A percentile compares a stretch with the other conserved stretches of the same genome.
phyloP scores from a whole-genome alignment of 495 filamentous ascomycete species.

The Melanomma pulvis-pyrius region DNA sequence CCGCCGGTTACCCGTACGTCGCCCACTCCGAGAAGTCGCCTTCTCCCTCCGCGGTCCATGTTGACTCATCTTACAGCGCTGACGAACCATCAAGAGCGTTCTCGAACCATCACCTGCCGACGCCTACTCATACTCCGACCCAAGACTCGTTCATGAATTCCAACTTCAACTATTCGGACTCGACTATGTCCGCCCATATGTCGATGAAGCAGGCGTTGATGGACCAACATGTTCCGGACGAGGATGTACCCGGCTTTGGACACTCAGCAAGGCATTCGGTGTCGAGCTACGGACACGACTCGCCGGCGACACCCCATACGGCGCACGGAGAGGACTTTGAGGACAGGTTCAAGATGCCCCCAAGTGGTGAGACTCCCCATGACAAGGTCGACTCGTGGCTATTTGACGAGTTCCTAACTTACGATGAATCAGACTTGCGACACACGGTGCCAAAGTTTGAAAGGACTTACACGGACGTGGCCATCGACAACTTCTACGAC shows the following conservation, averaged over 20 bases:
- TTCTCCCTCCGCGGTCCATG: slow-evolving; percentile 21
- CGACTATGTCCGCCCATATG: slow-evolving; percentile 49
- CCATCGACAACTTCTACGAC: slow-evolving; percentile 83
- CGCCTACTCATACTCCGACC: slow-evolving; percentile 44
- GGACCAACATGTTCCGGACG: slow-evolving; percentile 53
- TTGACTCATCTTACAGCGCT: slow-evolving; percentile 39
- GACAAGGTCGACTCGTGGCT: slow-evolving; percentile 51
- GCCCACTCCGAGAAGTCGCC: slow-evolving; percentile 45
- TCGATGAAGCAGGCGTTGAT: slow-evolving; percentile 60
- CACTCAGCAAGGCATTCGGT: slow-evolving; percentile 59
- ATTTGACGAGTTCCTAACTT: slow-evolving; percentile 64
- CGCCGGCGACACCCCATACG: slow-evolving; percentile 61
- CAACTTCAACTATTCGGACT: slow-evolving; percentile 39
- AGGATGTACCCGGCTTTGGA: slow-evolving; percentile 47
- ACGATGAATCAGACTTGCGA: slow-evolving; percentile 43
- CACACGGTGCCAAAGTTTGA: slow-evolving; percentile 71
- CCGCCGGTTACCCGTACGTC: slow-evolving; percentile 41
- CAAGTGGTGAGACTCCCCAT: slow-evolving; percentile 42
- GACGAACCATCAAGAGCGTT: slow-evolving; percentile 38
- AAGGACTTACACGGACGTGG: slow-evolving; percentile 82
- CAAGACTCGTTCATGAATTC: slow-evolving; percentile 37
- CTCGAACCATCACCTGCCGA: slow-evolving; percentile 43
- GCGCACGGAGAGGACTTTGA: slow-evolving; percentile 58
- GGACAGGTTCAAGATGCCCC: slow-evolving; percentile 40
- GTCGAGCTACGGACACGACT: slow-evolving; percentile 57